Conservation (phyloP, 1,284 basidiomycete species). For the Pyrrhoderma noxium region DNA sequence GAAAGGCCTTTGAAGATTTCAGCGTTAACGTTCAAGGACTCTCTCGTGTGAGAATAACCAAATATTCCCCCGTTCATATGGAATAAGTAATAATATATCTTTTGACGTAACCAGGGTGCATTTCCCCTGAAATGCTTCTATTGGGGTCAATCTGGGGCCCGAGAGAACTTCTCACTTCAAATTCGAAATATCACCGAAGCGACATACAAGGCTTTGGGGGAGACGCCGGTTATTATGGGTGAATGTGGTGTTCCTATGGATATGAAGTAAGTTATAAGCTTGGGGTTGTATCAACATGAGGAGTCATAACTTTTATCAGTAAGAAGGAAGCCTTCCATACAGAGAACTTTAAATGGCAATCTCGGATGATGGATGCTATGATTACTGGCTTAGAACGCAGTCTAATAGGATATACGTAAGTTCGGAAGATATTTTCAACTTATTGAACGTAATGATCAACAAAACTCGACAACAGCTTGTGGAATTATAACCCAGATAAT, state of each 20-base stretch:
- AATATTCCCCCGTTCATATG: neutral
- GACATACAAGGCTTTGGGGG: conserved; percentile 61
- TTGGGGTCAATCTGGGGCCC: conserved; percentile 75
- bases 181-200: conserved; percentile 72
- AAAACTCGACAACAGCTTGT: conserved; percentile 47
- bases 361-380: conserved; percentile 85
- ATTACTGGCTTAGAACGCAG: conserved; percentile 69
- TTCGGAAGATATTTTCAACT: conserved; percentile 18
- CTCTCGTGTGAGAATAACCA: conserved; percentile 52
- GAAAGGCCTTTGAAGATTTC: conserved; percentile 75
- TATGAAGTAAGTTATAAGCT: conserved; percentile 55
- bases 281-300: too few relatives aligned
- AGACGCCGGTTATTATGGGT: conserved; percentile 77
- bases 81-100: conserved; percentile 1
- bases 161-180: conserved; percentile 78
- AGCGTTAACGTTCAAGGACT: conserved; percentile 87
- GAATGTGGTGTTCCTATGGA: conserved; percentile 94
- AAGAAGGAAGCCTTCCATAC: conserved; percentile 61
- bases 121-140: conserved; percentile 75
- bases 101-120: conserved; percentile 57
- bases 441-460: neutral
- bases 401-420: conserved; percentile 77
- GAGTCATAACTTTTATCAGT: conserved; percentile 41
- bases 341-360: conserved; percentile 76
- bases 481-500: conserved; percentile 94